These are phyloP conservation scores for Citrus reticulata DNA, from an alignment of 345 rosid species.

Conservation along the genomic window DNA sequence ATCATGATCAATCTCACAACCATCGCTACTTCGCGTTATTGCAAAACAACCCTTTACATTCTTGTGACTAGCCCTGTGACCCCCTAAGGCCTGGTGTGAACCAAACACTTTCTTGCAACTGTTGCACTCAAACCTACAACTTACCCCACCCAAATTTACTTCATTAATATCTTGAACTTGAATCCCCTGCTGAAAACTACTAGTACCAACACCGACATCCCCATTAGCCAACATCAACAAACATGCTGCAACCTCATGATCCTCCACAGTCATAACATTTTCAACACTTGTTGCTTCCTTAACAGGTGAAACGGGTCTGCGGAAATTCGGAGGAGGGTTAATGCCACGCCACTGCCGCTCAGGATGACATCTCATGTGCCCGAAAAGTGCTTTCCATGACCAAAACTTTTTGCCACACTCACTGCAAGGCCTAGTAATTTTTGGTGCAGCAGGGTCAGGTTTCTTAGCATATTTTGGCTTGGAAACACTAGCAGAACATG, in stretches of 20 bases:
- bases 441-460: constrained; percentile 70
- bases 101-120: constrained; percentile 85
- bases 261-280: constrained; percentile 43
- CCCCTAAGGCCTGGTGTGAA: constrained; percentile 87
- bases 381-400: constrained; percentile 91
- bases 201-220: not conserved
- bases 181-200: not conserved
- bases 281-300: not conserved
- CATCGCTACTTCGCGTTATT: constrained; percentile 37
- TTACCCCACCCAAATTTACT: not conserved
- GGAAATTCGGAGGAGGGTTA: constrained; percentile 55
- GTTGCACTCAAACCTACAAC: constrained; percentile 55
- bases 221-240: constrained; percentile 50
- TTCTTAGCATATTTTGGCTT: constrained; percentile 49
- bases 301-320: constrained; percentile 14
- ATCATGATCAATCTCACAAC: constrained; percentile 18
- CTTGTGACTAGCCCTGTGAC: constrained; percentile 87
- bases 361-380: constrained; percentile 97
- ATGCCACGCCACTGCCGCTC: constrained; percentile 85
- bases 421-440: constrained; percentile 73
- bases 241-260: constrained; percentile 68
- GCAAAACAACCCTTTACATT: constrained; percentile 82
- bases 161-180: constrained; percentile 13
- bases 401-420: constrained; percentile 92
- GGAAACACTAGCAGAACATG: constrained; percentile 10